Evolutionary conservation across 306 rosid species (phyloP), one percentile per base, ranked within the genome.

Genomic region (Gleditsia sinensis): DNA sequence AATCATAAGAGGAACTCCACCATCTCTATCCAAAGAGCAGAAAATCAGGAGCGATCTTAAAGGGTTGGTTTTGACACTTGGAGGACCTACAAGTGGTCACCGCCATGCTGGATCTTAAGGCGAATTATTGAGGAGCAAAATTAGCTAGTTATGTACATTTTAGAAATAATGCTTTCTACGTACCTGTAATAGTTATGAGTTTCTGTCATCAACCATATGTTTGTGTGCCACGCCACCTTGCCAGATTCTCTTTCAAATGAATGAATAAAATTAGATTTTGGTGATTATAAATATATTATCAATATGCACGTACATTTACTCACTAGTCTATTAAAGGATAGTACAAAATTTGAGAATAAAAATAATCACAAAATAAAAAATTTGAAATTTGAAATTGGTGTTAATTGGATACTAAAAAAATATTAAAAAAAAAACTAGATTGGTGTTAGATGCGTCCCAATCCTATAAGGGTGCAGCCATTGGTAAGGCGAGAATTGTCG

Each of bases 51-150:
- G 82, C 77, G 99, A 94, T 78, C 92, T 90, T 37, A 87, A 87
- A 63, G 96, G 93, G 23, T 88, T 94, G 78, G 83, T 85, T 72
- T 82, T 94, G 60, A 88, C 97, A 54, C 92, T 94, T 14, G 99
- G 95, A 61, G 95, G 96, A 25, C 96, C 99, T 37, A 86, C 89
- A 8, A 85, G 87, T 80, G 86, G 79, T 11, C 28, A 69, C 43
- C 14, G 33, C 63, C 83, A 32, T 76, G 81, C 11, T 36, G 78
- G 79, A 75, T 65, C 76, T 67, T 84, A 39, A 50, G 68, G 39
- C 65, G 13, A 19, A 61, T 57, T 74, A 43, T 62, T 39, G 66
- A 48, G 33, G 45, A 30, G 68, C 30, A 3, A 63, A 70, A 83
- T 71, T 72, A 80, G 61, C 77, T 64, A 21, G 4, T 1, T 40